Evolutionary conservation across 345 rosid genomes (phyloP).

Genomic region (Passiflora organensis): DNA sequence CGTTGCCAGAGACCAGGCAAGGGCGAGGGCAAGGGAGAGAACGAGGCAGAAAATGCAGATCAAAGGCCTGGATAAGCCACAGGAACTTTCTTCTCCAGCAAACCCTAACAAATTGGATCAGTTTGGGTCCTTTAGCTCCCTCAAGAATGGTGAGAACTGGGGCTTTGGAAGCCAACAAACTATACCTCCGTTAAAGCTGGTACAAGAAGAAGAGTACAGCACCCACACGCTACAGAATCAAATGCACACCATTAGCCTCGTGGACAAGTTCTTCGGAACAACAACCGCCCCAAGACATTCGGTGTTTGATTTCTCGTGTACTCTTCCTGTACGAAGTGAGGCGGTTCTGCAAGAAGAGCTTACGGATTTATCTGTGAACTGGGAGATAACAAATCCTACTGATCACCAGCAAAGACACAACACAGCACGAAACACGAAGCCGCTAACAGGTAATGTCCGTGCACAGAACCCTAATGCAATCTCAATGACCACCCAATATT

Average conservation of each 20-base stretch:
- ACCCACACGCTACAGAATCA: conserved; percentile 20
- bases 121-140: conserved; percentile 14
- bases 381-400: conserved; percentile 18
- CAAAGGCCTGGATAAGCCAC: conserved; percentile 18
- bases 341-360: conserved; percentile 19
- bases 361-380: conserved; percentile 18
- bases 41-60: conserved; percentile 48
- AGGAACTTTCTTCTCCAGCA: conserved; percentile 23
- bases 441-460: conserved; percentile 23
- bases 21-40: conserved; percentile 72
- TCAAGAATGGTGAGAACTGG: conserved; percentile 15
- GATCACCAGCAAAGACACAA: conserved; percentile 16
- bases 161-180: conserved; percentile 15
- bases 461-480: conserved; percentile 26
- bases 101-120: conserved; percentile 31
- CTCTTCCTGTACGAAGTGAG: conserved; percentile 14
- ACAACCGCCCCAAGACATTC: conserved; percentile 17
- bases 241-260: conserved; percentile 40
- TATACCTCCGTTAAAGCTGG: conserved; percentile 10
- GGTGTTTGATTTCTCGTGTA: conserved; percentile 22
- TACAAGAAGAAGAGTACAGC: conserved; percentile 18
- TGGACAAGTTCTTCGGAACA: conserved; percentile 51
- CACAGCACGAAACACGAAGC: conserved; percentile 25
- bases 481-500: conserved; percentile 13
- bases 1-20: conserved; percentile 46